Conservation (phyloP, 2,329 filamentous ascomycete genomes). For the Pseudocercospora fijiensis region DNA sequence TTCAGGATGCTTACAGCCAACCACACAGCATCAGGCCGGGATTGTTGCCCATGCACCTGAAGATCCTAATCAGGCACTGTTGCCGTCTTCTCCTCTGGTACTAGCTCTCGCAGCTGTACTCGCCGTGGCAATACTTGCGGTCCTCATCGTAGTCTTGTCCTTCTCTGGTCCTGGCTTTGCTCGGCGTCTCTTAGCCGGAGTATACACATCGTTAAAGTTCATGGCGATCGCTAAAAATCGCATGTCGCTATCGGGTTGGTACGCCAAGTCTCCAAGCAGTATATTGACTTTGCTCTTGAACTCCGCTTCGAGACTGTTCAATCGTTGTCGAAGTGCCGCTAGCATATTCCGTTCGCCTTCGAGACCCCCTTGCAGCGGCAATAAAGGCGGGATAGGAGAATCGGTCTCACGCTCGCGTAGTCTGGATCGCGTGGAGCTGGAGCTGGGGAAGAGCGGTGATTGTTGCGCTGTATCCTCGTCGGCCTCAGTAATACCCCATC, state of each 20-base stretch:
- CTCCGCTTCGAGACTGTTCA: slow-evolving; percentile 69
- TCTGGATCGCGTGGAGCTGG: slow-evolving; percentile 9
- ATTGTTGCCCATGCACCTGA: not conserved
- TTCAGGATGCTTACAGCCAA: not conserved
- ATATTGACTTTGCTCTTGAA: slow-evolving; percentile 77
- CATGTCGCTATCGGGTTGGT: slow-evolving; percentile 93
- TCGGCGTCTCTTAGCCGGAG: slow-evolving; percentile 66
- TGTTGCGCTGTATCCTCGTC: slow-evolving; percentile 42
- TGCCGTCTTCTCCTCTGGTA: not conserved
- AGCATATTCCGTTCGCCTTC: slow-evolving; percentile 63
- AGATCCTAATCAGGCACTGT: not conserved
- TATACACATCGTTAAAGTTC: slow-evolving; percentile 98
- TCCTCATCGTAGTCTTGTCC: slow-evolving; percentile 17
- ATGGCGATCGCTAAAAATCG: slow-evolving; percentile 93
- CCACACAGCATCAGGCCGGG: not conserved
- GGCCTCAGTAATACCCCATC: slow-evolving; percentile 62
- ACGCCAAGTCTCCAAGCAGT: slow-evolving; percentile 82
- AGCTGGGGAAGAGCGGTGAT: slow-evolving; percentile 25
- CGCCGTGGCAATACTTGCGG: not conserved
- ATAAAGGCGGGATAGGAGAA: slow-evolving; percentile 45
- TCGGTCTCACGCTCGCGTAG: slow-evolving; percentile 37
- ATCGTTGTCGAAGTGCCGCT: slow-evolving; percentile 69
- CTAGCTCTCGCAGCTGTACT: not conserved
- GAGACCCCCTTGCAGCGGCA: slow-evolving; percentile 40
- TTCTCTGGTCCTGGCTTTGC: slow-evolving; percentile 2